Base-by-base conservation (phyloP, 2,329 filamentous ascomycete genomes). In the Echinosphaeria canescens region DNA sequence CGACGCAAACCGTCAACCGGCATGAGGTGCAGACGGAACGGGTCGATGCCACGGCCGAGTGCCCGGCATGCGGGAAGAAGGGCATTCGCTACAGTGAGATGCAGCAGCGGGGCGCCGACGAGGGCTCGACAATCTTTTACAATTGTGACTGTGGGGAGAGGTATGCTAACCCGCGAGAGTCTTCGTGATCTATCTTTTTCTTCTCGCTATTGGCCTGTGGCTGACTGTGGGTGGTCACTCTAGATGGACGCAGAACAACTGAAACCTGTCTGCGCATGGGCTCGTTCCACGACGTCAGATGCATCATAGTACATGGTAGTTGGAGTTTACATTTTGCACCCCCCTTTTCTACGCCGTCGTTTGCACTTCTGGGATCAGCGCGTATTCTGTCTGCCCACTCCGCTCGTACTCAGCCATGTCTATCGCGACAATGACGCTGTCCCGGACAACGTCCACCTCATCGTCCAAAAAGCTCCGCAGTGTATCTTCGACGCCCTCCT, bases 321-420 rank as follows among this genome's bases (percentile, higher is more conserved):
- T n/a, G n/a, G n/a, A n/a, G n/a, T n/a, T n/a, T n/a, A n/a, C n/a
- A n/a, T n/a, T n/a, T n/a, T n/a, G n/a, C n/a, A n/a, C n/a, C n/a
- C n/a, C n/a, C n/a, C n/a, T n/a, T n/a, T n/a, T 26, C 27, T 29
- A 38, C 18, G 36, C 36, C 22, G 49, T 49, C 35, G 50, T 50
- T 33, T 48, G 45, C 26, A 50, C 49, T 39, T 76, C 66, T 3
- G 84, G 85, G 37, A 95, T 74, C 42, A 92, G 62, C 25, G 88
- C 88, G 56, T 98, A 98, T 46, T 98, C 84, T 17, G 70, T 56
- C 50, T 92, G 70, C 23, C 79, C 78, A 38, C 71, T 78, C 56
- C 78, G 81, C 59, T 98, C 88, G 42, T 81, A 93, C 44, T 93
- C 85, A 9, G 84, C 88, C 81, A 98, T 98, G 49, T 98, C 88